phyloP scores from a whole-genome alignment of 2,329 filamentous ascomycete species.

The Aureobasidium zeae region DNA sequence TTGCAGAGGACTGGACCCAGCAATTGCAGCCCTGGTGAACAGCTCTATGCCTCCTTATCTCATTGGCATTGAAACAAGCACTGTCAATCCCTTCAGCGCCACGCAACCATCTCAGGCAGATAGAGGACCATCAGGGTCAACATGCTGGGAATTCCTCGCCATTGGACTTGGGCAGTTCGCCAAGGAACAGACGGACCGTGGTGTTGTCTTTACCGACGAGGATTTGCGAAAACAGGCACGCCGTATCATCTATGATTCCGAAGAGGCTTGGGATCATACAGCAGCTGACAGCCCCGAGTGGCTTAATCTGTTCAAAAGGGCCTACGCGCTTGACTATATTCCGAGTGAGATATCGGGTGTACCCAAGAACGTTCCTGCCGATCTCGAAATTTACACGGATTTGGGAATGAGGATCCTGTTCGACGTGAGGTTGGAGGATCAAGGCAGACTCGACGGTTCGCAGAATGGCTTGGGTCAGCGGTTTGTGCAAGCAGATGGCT shows the following conservation, averaged over 20 bases:
- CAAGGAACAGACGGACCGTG: conserved; percentile 30
- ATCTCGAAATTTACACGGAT: conserved; percentile 29
- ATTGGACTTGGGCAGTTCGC: conserved; percentile 38
- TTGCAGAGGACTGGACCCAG: conserved; percentile 43
- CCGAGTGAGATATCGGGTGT: conserved; percentile 26
- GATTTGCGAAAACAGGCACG: conserved; percentile 41
- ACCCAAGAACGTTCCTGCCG: conserved; percentile 27
- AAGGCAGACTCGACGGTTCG: neutral
- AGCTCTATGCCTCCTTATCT: conserved; percentile 46
- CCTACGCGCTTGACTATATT: conserved; percentile 35
- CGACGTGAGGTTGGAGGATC: neutral
- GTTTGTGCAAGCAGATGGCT: neutral
- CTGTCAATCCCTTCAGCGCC: conserved; percentile 40
- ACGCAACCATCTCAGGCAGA: conserved; percentile 22
- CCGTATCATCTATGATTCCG: conserved; percentile 39
- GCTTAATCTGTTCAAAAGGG: conserved; percentile 42
- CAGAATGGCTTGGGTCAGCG: neutral
- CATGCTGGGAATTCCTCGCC: conserved; percentile 43
- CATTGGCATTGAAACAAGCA: conserved; percentile 39
- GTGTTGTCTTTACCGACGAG: conserved; percentile 38
- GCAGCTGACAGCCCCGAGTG: conserved; percentile 36
- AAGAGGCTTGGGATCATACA: conserved; percentile 41
- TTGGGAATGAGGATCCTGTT: conserved; percentile 28
- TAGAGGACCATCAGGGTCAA: neutral
- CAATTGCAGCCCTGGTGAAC: conserved; percentile 40